phyloP scores from a whole-genome alignment of 2,329 filamentous ascomycete species.

The Neofusicoccum laricinum region DNA sequence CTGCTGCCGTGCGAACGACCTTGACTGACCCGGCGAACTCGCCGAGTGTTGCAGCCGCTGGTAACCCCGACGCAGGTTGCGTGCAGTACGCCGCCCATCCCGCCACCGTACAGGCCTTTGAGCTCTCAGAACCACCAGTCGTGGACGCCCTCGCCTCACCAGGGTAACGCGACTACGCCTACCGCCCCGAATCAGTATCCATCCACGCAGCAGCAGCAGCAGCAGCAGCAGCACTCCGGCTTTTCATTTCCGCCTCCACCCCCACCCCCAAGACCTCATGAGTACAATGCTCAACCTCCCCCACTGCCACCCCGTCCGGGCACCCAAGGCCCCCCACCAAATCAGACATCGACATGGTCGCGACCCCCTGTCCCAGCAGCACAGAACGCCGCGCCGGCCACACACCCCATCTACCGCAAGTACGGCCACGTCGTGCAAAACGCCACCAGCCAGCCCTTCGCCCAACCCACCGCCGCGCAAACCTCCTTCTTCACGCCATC shows the following conservation, averaged over 20 bases:
- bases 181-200: too few species aligned
- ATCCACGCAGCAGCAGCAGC: too few species aligned
- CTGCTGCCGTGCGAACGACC: background rate
- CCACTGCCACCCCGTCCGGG: background rate
- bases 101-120: background rate
- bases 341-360: background rate
- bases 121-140: background rate
- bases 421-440: background rate
- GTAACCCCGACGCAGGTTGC: background rate
- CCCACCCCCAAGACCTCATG: background rate
- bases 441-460: background rate
- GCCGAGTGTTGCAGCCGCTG: background rate
- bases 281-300: background rate
- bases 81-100: background rate
- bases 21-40: background rate
- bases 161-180: background rate
- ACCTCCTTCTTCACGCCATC: background rate
- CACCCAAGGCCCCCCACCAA: background rate
- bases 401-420: constrained; percentile 2
- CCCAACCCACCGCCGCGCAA: background rate
- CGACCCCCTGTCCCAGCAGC: background rate
- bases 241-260: background rate
- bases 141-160: background rate
- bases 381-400: background rate
- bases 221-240: background rate